phyloP scores from a whole-genome alignment of 1,284 basidiomycete genomes.

The Cryptococcus hybrid region DNA sequence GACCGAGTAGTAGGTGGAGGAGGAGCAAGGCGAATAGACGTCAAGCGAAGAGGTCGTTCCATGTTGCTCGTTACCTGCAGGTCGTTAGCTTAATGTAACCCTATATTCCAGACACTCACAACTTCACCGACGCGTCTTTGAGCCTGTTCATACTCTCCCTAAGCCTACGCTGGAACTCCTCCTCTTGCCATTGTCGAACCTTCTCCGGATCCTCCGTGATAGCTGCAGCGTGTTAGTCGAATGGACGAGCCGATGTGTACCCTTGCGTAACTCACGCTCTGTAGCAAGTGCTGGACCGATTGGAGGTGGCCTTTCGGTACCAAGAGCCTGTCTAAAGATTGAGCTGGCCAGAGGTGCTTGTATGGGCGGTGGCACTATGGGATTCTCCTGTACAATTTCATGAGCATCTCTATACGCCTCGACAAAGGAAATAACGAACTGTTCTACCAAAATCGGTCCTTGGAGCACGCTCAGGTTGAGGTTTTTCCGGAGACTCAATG shows the following conservation, averaged over 20 bases:
- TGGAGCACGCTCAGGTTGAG: constrained; percentile 5
- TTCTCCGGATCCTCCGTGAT: constrained; percentile 51
- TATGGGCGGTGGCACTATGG: constrained; percentile 7
- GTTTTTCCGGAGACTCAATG: constrained; percentile 29
- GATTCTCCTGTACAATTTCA: constrained; percentile 10
- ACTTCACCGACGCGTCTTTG: constrained; percentile 66
- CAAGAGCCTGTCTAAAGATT: constrained; percentile 35
- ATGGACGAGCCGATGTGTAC: neutral
- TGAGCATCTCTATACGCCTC: neutral
- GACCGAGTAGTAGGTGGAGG: constrained; percentile 65
- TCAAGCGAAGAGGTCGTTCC: constrained; percentile 61
- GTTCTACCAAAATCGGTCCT: constrained; percentile 7
- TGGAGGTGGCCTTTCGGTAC: neutral
- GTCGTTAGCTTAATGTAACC: constrained; percentile 1
- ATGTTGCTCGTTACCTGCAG: constrained; percentile 65
- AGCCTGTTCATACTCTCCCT: constrained; percentile 74
- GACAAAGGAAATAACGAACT: neutral
- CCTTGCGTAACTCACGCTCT: constrained; percentile 2
- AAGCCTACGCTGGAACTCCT: constrained; percentile 64
- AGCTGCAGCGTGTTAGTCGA: constrained; percentile 1
- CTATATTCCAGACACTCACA: constrained; percentile 53
- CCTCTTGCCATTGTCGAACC: constrained; percentile 65
- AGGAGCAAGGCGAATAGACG: constrained; percentile 76
- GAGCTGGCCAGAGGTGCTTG: constrained; percentile 24
- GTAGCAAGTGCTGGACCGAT: constrained; percentile 7